Evolutionary conservation across 2,329 filamentous ascomycete species (phyloP).

Genomic region (Bisporella sp.): DNA sequence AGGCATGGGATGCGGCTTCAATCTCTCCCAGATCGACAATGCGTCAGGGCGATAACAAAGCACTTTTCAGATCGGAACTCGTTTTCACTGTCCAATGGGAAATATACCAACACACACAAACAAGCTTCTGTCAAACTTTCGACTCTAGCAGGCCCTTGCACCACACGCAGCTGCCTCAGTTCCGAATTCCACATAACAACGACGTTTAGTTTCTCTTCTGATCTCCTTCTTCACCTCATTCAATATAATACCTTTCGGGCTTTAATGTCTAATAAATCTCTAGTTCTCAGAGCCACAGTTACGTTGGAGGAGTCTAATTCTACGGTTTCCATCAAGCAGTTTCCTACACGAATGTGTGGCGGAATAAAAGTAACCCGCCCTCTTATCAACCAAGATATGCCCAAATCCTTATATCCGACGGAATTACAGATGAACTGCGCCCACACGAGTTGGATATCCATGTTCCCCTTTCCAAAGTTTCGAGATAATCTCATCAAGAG

Average conservation of each 20-base stretch:
- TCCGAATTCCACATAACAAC: conserved; percentile 4
- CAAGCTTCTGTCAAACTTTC: not conserved
- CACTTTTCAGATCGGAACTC: not conserved
- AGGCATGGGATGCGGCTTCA: conserved; percentile 5
- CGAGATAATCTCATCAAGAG: conserved; percentile 16
- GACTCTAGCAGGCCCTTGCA: conserved; percentile 1
- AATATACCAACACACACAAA: conserved; percentile 3
- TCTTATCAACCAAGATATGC: conserved; percentile 4
- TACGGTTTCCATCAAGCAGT: conserved; percentile 2
- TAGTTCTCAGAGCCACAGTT: conserved; percentile 5
- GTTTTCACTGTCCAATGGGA: conserved; percentile 1
- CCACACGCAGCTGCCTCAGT: conserved; percentile 2
- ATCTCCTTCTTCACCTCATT: conserved; percentile 15
- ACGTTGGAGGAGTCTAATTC: conserved; percentile 2
- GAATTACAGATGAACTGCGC: conserved; percentile 8
- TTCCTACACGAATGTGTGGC: conserved; percentile 6
- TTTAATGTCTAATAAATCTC: conserved; percentile 10
- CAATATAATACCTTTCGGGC: conserved; percentile 13
- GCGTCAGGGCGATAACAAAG: not conserved
- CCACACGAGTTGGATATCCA: conserved; percentile 10
- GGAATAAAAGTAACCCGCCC: conserved; percentile 6
- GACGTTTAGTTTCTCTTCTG: conserved; percentile 7
- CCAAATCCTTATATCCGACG: conserved; percentile 7
- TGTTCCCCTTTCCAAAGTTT: conserved; percentile 15
- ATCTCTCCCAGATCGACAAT: conserved; percentile 1